These are phyloP conservation scores for Astragalus membranaceus DNA, from an alignment of 306 rosid genomes.

Conservation along the genomic window DNA sequence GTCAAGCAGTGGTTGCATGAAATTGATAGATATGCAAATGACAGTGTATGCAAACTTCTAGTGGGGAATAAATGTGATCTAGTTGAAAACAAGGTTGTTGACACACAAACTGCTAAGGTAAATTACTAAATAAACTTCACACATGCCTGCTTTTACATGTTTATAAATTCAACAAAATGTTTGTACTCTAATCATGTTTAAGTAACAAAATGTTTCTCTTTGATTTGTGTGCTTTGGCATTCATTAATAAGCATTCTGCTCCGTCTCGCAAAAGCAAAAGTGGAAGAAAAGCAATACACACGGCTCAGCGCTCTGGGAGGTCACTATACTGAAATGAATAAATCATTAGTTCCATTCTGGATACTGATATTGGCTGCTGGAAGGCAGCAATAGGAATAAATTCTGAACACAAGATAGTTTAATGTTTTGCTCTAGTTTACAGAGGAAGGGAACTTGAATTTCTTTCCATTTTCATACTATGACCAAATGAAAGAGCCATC, in stretches of 20 bases:
- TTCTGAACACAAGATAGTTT: background rate
- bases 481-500: background rate
- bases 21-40: constrained; percentile 92
- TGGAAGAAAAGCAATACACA: too few species aligned
- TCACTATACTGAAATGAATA: background rate
- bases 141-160: background rate
- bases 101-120: constrained; percentile 87
- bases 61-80: constrained; percentile 93
- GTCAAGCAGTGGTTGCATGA: constrained; percentile 96
- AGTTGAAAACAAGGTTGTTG: constrained; percentile 78
- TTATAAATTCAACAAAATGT: background rate
- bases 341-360: background rate
- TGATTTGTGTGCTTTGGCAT: background rate
- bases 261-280: too few species aligned
- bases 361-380: background rate
- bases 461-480: background rate
- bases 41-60: constrained; percentile 87
- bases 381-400: background rate
- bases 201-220: background rate
- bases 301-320: background rate
- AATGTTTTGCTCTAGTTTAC: background rate
- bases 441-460: background rate
- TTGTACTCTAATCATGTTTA: background rate
- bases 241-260: background rate
- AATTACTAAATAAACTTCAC: background rate